Conservation (phyloP, 306 rosid species). For the Cicer chorassanicum region DNA sequence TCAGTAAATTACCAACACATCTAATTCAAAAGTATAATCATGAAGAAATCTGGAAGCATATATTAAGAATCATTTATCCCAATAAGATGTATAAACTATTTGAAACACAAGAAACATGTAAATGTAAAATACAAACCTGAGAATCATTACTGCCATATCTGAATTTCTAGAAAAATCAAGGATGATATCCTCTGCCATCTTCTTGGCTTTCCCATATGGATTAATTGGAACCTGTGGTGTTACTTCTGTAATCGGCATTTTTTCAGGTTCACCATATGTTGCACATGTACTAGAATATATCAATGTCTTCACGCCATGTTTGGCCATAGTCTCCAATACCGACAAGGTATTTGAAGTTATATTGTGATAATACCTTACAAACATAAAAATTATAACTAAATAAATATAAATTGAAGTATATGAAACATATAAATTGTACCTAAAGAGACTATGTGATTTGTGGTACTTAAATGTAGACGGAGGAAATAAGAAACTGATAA, state of each 20-base stretch:
- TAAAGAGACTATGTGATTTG: constrained; percentile 3
- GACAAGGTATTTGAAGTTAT: constrained; percentile 89
- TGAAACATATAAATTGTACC: background rate
- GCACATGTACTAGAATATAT: constrained; percentile 98
- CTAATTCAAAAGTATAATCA: constrained; percentile 11
- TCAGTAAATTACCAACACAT: constrained; percentile 11
- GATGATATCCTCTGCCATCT: constrained; percentile 96
- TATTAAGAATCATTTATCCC: background rate
- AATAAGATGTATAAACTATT: background rate
- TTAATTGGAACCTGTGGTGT: constrained; percentile 89
- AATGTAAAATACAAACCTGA: constrained; percentile 64
- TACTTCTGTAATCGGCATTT: constrained; percentile 95
- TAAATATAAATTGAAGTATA: constrained; percentile 1
- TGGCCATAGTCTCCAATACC: constrained; percentile 81
- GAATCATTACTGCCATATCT: constrained; percentile 91
- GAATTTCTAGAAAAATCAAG: constrained; percentile 88
- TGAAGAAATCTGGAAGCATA: background rate
- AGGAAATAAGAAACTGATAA: constrained; percentile 24
- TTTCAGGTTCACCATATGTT: constrained; percentile 92
- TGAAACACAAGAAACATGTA: background rate
- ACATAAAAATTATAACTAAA: constrained; percentile 13
- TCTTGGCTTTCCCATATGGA: constrained; percentile 98
- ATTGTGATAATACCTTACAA: constrained; percentile 90
- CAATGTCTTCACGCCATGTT: constrained; percentile 81
- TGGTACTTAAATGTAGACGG: constrained; percentile 12